Conservation (phyloP, 768 basidiomycete genomes). For the Macrolepiota albuminosa region DNA sequence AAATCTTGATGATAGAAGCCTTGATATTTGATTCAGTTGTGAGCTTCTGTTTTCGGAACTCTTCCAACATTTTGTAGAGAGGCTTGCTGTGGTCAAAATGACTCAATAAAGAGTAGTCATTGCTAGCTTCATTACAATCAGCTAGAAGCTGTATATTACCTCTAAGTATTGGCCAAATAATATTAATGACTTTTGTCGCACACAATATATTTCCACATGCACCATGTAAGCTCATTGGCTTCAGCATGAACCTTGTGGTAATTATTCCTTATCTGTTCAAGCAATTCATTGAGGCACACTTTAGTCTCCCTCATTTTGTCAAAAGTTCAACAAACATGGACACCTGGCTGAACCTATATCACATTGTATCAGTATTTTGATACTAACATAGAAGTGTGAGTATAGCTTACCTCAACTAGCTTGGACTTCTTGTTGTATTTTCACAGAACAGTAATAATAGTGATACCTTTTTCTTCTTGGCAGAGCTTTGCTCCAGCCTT, state of each 20-base stretch:
- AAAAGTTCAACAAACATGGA: not conserved
- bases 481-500: not conserved
- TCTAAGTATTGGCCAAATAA: not conserved
- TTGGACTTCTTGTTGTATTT: not conserved
- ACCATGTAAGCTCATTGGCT: not conserved
- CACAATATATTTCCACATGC: not conserved
- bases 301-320: not conserved
- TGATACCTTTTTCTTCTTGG: not conserved
- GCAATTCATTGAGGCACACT: not conserved
- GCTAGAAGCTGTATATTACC: not conserved
- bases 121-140: not conserved
- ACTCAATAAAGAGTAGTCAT: constrained; percentile 1
- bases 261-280: not conserved
- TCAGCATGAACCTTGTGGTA: too few relatives aligned
- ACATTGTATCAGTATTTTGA: not conserved
- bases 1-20: not conserved
- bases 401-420: not conserved
- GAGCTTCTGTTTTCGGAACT: not conserved
- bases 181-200: too few relatives aligned
- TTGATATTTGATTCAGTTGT: not conserved
- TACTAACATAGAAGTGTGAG: too few relatives aligned
- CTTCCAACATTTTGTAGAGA: not conserved
- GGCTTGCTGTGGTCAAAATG: too few relatives aligned
- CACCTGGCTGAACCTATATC: not conserved
- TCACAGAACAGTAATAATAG: not conserved